Conservation (phyloP, 495 filamentous ascomycete species). For the Tuber melanosporum region DNA sequence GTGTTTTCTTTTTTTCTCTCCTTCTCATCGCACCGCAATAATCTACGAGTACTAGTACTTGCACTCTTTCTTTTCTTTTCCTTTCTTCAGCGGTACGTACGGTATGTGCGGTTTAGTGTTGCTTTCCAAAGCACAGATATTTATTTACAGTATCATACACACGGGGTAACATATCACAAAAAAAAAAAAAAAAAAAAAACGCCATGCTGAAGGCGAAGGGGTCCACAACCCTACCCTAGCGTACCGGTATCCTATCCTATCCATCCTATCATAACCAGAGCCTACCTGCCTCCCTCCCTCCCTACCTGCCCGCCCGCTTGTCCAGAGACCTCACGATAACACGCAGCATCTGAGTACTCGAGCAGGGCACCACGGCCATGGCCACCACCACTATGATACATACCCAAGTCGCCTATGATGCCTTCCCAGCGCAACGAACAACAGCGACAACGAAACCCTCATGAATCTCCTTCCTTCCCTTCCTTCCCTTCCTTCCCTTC, state of each 20-base stretch:
- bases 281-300: neutral
- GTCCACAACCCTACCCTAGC: neutral
- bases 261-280: neutral
- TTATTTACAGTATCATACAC: neutral
- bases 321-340: neutral
- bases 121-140: neutral
- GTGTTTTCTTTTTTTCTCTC: neutral
- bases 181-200: neutral
- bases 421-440: neutral
- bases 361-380: neutral
- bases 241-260: slow-evolving; percentile 1
- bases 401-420: neutral
- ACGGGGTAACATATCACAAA: slow-evolving; percentile 4
- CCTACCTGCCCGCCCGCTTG: neutral
- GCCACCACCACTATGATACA: neutral
- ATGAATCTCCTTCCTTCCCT: neutral
- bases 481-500: neutral
- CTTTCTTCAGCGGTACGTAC: neutral
- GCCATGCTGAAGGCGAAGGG: neutral
- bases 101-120: neutral
- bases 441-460: neutral
- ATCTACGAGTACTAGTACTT: too few species aligned
- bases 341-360: neutral
- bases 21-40: too few species aligned
- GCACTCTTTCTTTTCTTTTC: neutral